Evolutionary conservation across 805 yeast genomes (phyloP), one percentile per base, ranked within the genome.

Genomic region (Dipodascus geniculatus): DNA sequence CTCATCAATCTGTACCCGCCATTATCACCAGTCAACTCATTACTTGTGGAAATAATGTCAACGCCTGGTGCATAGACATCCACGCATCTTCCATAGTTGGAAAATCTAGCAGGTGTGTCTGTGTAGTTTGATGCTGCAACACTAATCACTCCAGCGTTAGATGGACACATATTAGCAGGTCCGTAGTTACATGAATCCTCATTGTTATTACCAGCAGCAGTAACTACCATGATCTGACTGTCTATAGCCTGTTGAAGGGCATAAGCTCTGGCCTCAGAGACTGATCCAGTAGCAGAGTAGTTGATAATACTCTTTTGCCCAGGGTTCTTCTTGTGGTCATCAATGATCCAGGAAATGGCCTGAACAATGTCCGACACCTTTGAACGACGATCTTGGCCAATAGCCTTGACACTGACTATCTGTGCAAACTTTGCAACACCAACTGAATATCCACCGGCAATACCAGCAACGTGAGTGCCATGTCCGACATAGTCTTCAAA

Each of bases 11-110:
- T 68, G 53, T 68, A 61, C 2, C 55, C 56, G n/a, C 49, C 49
- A 47, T 22, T 47, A 16, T 66, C 57, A 23, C 61, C 58, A 50
- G 65, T 63, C 48, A 64, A 60, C 33, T 50, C 49, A 51, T 62
- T 66, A 35, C 67, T 63, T 23, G 70, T 64, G 48, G 96, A 87
- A 60, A 84, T 75, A 57, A 91, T 81, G 68, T 87, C 84, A 64
- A 88, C 83, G 65, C 99, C 99, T 22, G 99, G 99, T 24, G 96
- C 99, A 67, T 88, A 91, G 59, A 91, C 84, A 66, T 91, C 97
- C 55, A 93, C 97, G 76, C 99, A 91, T 66, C 77, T 79, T 68
- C 99, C 99, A 71, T 79, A 89, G 78, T 91, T 93, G 54, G 97
- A 88, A 77, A 93, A 93, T 71, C 84, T 83, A 22, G 99, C 98